Base-by-base conservation (phyloP, 1,284 basidiomycete genomes). In the Coniferiporia sulphurascens region DNA sequence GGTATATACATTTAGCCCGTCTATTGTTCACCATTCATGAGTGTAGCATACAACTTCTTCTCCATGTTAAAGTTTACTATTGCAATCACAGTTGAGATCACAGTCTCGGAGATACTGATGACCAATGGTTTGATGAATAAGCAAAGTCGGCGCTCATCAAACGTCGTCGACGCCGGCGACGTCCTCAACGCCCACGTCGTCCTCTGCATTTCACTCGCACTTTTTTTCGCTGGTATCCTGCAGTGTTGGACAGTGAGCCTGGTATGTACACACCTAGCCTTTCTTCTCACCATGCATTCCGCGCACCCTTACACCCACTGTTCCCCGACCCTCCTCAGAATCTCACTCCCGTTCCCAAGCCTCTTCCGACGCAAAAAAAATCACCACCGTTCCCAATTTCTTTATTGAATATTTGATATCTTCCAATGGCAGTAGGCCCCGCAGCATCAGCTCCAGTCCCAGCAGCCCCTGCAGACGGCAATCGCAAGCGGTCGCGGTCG, bases 401-500 rank as follows among this genome's bases (percentile, higher is more conserved):
- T 56, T 51, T 45, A 50, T 60, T 58, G 44, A 59, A 55, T 61
- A 50, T 60, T 60, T 57, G 34, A 49, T 61, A 54, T 53, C 38
- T 57, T 56, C 22, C 38, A 57, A 63, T 63, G 62, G 50, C 59
- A 63, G 70, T 77, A 78, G 77, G 65, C 62, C 64, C 78, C 79
- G 82, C 79, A 72, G 89, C 88, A 85, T 83, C 85, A 87, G 87
- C 87, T 79, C 12, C 15, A 87, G 87, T 87, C 78, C 12, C 15
- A 41, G 38, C 38, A 41, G 38, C 38, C 15, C 43, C 58, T 27
- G 79, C 81, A 78, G 89, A 91, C 76, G 79, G 80, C 65, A 89
- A 78, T 71, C 86, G 89, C 74, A 91, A 92, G 75, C 84, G 90
- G 68, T 92, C 90, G 66, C 87, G 89, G 71, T 91, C 89, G 59